Evolutionary conservation across 1,284 basidiomycete species (phyloP), one percentile per base, ranked within the genome.

Genomic region (Microbotryomycetes sp.): DNA sequence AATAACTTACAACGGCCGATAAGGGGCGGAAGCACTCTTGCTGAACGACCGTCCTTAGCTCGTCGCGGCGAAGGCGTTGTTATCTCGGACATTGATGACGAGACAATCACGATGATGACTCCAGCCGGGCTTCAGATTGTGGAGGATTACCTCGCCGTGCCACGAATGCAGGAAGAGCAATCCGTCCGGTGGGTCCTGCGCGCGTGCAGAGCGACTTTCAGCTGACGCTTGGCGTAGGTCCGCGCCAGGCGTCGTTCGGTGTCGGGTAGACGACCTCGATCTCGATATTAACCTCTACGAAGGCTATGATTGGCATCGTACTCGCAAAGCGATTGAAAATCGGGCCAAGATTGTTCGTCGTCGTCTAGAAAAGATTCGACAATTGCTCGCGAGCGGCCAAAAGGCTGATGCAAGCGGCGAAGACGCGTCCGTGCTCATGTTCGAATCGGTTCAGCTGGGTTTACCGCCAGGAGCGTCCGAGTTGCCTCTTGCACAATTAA

Each of bases 321-420:
- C 94, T 2, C 85, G 92, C 52, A 85, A 82, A 73, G 83, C 83
- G 5, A 90, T 98, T 56, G 89, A 96, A 73, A 85, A 89, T 53
- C 88, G 93, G 73, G 83, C 89, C 60, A 91, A 87, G 73, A 85
- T 87, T 31, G 90, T 98, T 77, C 84, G 91, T 52, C 84, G 85
- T 56, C 85, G 85, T 26, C 81, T 98, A 47, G 86, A 89, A 52
- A 91, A 89, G 76, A 96, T 98, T 71, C 82, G 88, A 55, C 94
- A 98, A 75, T 80, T 98, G 2, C 83, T 98, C n/a, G 90, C 93
- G 0, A 86, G 81, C 48, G 96, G 94, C 2, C 94, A 97, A 73
- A 82, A 82, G 3, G 87, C 91, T 29, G 90, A 96, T 70, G 84
- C 88, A 27, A 83, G 80, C 51, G 80, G 87, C 23, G 91, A 93